Percentiles rank a stretch among this genome's conserved stretches.
Conservation (phyloP, 2,329 filamentous ascomycete species). For the Nemania serpens region DNA sequence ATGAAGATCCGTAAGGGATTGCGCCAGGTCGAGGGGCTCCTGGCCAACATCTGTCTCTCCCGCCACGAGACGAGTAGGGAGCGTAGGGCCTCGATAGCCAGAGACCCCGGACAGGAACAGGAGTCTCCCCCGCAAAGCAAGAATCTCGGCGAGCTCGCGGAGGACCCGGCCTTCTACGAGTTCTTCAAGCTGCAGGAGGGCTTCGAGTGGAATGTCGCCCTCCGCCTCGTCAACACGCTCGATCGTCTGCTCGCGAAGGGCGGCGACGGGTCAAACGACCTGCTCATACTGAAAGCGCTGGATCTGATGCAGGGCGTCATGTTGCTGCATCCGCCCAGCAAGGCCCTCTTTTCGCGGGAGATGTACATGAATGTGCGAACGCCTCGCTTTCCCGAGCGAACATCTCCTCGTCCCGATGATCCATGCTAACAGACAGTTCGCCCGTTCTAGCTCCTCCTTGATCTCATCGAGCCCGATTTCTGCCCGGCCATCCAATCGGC, state of each 20-base stretch:
- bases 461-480: conserved; percentile 90
- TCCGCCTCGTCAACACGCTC: conserved; percentile 82
- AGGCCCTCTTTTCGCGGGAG: conserved; percentile 83
- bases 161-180: conserved; percentile 88
- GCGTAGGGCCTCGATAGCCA: conserved; percentile 39
- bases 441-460: conserved; percentile 73
- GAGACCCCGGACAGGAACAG: conserved; percentile 36
- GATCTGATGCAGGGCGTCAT: conserved; percentile 88
- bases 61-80: conserved; percentile 37
- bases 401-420: neutral
- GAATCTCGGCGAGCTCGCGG: conserved; percentile 69
- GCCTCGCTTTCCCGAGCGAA: neutral
- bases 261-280: conserved; percentile 80
- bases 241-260: conserved; percentile 85
- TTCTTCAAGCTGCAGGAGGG: conserved; percentile 97
- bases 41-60: conserved; percentile 92
- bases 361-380: conserved; percentile 85
- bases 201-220: conserved; percentile 96
- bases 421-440: conserved; percentile 22
- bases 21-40: conserved; percentile 88
- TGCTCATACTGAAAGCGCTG: conserved; percentile 84
- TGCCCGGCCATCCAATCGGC: conserved; percentile 90
- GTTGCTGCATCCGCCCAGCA: conserved; percentile 87
- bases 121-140: conserved; percentile 54
- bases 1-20: conserved; percentile 91